Evolutionary conservation across 1,284 basidiomycete genomes (phyloP).

Genomic region (Pyrrhoderma noxium): DNA sequence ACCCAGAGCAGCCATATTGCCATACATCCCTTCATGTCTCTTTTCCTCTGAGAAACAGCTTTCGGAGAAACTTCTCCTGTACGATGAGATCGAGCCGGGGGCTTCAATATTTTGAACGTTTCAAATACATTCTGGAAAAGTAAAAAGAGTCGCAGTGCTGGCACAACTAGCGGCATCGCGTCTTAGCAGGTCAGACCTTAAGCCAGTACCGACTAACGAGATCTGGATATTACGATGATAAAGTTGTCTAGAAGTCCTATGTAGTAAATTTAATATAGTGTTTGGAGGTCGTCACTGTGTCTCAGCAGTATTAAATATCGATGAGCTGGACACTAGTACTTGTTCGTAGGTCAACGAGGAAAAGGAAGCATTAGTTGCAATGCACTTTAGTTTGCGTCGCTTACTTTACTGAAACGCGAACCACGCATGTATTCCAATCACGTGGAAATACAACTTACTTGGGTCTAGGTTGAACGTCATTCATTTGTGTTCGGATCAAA

Average conservation of each 20-base stretch:
- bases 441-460: no score
- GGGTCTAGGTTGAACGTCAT: no score
- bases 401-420: no score
- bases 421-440: no score
- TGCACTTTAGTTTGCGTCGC: no score
- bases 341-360: no score
- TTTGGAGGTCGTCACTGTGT: no score
- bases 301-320: no score
- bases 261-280: no score
- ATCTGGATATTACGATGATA: background rate
- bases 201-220: background rate
- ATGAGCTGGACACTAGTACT: no score
- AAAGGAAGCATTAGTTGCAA: no score
- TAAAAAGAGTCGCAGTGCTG: conserved; percentile 56
- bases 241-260: background rate
- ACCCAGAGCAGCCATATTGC: conserved; percentile 82
- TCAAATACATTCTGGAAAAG: conserved; percentile 74
- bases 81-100: conserved; percentile 51
- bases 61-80: conserved; percentile 56
- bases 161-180: conserved; percentile 62
- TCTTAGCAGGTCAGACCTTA: background rate
- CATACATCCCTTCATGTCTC: conserved; percentile 75
- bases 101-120: conserved; percentile 72
- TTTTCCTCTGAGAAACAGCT: conserved; percentile 64
- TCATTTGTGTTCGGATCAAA: no score